phyloP scores from a whole-genome alignment of 441 rosid species.

The Erysimum pusillum region DNA sequence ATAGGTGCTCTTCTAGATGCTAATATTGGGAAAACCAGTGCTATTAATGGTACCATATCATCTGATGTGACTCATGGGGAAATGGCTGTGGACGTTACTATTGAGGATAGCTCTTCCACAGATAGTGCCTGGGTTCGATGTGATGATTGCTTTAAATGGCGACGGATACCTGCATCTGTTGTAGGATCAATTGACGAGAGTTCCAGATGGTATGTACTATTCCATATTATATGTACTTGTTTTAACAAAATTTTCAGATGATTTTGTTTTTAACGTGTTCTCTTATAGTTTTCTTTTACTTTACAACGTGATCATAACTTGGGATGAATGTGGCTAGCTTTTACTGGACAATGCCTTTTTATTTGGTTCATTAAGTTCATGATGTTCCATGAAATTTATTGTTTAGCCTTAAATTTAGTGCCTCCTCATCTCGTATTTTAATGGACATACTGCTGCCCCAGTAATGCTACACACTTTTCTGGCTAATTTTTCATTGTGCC shows the following conservation, averaged over 20 bases:
- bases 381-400: conserved; percentile 19
- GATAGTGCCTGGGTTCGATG: conserved; percentile 95
- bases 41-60: conserved; percentile 46
- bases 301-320: conserved; percentile 3
- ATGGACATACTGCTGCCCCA: not conserved
- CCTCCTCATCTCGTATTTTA: not conserved
- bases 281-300: not conserved
- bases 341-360: not conserved
- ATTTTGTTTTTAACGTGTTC: not conserved
- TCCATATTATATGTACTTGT: conserved; percentile 21
- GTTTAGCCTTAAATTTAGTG: conserved; percentile 4
- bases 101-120: conserved; percentile 53
- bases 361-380: conserved; percentile 5
- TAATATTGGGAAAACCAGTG: conserved; percentile 47
- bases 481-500: not conserved
- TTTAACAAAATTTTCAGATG: conserved; percentile 7
- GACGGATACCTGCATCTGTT: conserved; percentile 82
- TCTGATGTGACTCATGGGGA: conserved; percentile 52
- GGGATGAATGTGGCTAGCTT: conserved; percentile 2
- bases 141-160: conserved; percentile 94
- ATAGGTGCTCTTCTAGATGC: conserved; percentile 54
- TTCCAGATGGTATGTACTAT: conserved; percentile 76
- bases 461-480: conserved; percentile 9
- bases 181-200: conserved; percentile 73
- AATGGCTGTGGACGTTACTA: conserved; percentile 46